These are phyloP conservation scores for Chrysanthemum lavandulifolium DNA, from an alignment of 129 eudicot genomes.

Conservation along the genomic window DNA sequence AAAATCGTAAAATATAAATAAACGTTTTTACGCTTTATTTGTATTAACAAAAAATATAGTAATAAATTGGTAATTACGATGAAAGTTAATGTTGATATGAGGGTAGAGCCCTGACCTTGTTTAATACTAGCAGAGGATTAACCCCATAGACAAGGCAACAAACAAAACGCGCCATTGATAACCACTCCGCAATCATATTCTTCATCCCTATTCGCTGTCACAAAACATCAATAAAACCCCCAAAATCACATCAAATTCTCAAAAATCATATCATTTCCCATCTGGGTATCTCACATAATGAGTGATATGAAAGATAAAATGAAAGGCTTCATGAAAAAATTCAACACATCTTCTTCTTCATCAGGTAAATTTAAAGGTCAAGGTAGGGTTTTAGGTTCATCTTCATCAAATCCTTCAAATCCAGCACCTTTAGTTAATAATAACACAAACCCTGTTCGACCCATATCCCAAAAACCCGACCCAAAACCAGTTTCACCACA, in stretches of 20 bases:
- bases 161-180: no score
- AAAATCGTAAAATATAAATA: no score
- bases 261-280: constrained; percentile 10
- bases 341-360: constrained; percentile 63
- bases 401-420: constrained; percentile 40
- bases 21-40: no score
- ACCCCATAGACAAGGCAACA: no score
- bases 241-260: neutral
- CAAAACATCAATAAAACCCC: no score
- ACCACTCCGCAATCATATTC: no score
- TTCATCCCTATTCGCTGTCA: no score
- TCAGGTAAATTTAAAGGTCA: constrained; percentile 89
- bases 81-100: no score
- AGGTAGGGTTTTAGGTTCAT: constrained; percentile 78
- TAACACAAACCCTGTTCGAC: constrained; percentile 33
- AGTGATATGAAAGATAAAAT: constrained; percentile 82
- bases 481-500: constrained; percentile 31
- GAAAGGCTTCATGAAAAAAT: constrained; percentile 92
- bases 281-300: constrained; percentile 36
- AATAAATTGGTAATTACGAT: no score
- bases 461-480: constrained; percentile 18
- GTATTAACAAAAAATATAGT: no score
- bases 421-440: neutral
- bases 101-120: no score
- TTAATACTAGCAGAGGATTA: no score